These are phyloP conservation scores for Panaeolus papilionaceus DNA, from an alignment of 768 basidiomycete species.

Conservation along the genomic window DNA sequence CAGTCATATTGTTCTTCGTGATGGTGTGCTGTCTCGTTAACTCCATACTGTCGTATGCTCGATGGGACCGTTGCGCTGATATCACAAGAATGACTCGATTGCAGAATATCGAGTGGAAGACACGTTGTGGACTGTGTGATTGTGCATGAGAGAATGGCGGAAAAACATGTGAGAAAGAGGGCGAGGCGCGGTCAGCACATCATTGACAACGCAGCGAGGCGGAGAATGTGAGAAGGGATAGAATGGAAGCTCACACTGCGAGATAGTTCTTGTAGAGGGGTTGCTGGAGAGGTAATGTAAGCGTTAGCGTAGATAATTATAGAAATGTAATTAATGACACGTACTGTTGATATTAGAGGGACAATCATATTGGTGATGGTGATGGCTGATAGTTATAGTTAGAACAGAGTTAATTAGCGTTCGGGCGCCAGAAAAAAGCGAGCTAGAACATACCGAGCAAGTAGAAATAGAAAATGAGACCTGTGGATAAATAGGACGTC, in stretches of 20 bases:
- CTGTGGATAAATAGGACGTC: neutral
- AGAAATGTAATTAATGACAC: neutral
- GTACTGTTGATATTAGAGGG: conserved; percentile 23
- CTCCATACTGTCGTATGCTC: conserved; percentile 1
- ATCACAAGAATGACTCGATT: conserved; percentile 37
- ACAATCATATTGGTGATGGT: conserved; percentile 24
- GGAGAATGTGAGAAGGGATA: neutral
- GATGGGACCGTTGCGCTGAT: conserved; percentile 21
- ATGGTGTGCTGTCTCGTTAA: neutral
- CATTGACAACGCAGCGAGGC: neutral
- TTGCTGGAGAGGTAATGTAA: conserved; percentile 14
- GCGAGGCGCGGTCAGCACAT: neutral
- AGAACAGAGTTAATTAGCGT: conserved; percentile 11
- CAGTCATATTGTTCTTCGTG: neutral
- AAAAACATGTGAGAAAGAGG: neutral
- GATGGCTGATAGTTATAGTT: conserved; percentile 17
- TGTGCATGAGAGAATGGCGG: neutral
- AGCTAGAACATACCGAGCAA: conserved; percentile 19
- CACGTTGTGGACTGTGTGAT: conserved; percentile 31
- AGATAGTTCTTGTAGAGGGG: conserved; percentile 23
- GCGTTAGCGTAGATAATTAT: neutral
- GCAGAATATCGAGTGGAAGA: conserved; percentile 37
- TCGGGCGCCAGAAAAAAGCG: neutral
- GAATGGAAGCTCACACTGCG: conserved; percentile 20
- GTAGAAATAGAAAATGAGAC: conserved; percentile 21